Evolutionary conservation across 2,329 filamentous ascomycete species (phyloP).

Genomic region (Colletotrichum theobromicola): DNA sequence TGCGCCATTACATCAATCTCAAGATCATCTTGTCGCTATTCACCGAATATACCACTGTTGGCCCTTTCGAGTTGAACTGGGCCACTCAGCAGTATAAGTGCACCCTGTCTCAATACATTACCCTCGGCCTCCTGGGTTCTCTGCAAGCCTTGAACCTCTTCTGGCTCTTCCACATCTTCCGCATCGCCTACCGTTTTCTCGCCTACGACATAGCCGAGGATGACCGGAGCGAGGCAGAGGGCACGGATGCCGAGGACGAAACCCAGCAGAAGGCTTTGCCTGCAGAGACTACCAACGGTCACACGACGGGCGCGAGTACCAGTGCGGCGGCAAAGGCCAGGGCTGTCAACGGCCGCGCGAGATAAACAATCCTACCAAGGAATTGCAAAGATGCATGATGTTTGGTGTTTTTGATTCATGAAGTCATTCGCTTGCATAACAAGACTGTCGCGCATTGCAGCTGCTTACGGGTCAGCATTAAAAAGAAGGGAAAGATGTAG

Average conservation of each 20-base stretch:
- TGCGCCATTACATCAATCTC: conserved; percentile 85
- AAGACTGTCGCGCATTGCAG: background rate
- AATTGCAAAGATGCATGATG: background rate
- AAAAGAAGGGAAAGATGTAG: background rate
- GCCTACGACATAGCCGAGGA: conserved; percentile 67
- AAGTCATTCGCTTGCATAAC: background rate
- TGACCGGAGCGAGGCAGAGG: conserved; percentile 73
- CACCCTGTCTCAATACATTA: conserved; percentile 71
- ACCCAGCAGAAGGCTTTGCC: conserved; percentile 23
- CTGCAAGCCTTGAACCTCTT: conserved; percentile 81
- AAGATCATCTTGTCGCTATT: conserved; percentile 77
- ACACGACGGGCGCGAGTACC: conserved; percentile 11
- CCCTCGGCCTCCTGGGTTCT: conserved; percentile 65
- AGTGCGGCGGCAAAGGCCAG: conserved; percentile 1
- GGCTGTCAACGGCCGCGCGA: background rate
- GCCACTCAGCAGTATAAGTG: conserved; percentile 80
- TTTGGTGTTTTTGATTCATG: background rate
- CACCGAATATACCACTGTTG: conserved; percentile 76
- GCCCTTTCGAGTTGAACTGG: conserved; percentile 80
- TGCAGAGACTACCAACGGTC: conserved; percentile 7
- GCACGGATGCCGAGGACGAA: conserved; percentile 56
- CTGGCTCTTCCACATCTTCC: conserved; percentile 80
- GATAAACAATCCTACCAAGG: background rate
- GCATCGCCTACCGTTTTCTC: conserved; percentile 76
- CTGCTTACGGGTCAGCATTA: background rate